phyloP scores from a whole-genome alignment of 345 rosid species.

The Rhodamnia argentea region DNA sequence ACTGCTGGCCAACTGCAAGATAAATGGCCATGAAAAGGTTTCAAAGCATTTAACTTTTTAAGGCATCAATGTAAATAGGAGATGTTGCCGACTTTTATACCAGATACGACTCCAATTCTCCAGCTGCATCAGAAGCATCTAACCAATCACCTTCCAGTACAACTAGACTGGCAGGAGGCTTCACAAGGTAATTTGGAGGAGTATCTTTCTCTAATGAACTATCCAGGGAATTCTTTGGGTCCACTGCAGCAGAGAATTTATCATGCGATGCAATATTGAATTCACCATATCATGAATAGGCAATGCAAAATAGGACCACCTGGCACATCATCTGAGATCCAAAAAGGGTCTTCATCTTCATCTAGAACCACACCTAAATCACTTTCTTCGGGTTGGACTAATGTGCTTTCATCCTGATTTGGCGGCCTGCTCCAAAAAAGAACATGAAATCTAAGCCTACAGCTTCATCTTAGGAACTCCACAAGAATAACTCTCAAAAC shows the following conservation, averaged over 20 bases:
- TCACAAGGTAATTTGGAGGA: slow-evolving; percentile 51
- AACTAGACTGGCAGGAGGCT: slow-evolving; percentile 89
- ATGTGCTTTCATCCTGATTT: slow-evolving; percentile 38
- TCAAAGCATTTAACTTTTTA: neutral
- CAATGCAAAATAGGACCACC: slow-evolving; percentile 26
- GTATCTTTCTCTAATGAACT: slow-evolving; percentile 41
- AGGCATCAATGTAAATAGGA: neutral
- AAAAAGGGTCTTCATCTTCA: slow-evolving; percentile 64
- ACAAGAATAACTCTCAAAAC: neutral
- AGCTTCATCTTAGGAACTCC: neutral
- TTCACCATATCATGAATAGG: neutral
- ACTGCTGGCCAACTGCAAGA: slow-evolving; percentile 68
- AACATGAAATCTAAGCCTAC: neutral
- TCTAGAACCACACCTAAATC: slow-evolving; percentile 21
- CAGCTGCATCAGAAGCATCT: slow-evolving; percentile 62
- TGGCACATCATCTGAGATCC: slow-evolving; percentile 71
- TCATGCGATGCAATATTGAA: neutral
- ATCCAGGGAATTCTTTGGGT: slow-evolving; percentile 66
- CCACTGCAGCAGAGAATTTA: slow-evolving; percentile 38
- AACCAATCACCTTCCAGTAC: slow-evolving; percentile 95
- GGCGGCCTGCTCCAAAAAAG: slow-evolving; percentile 39
- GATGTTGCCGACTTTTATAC: slow-evolving; percentile 26
- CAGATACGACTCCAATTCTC: slow-evolving; percentile 92
- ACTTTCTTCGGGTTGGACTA: slow-evolving; percentile 28
- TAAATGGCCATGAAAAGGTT: neutral